Percentiles rank a stretch among this genome's conserved stretches.
These are phyloP conservation scores for Aspergillus tanneri DNA, from an alignment of 2,329 filamentous ascomycete species.

Conservation along the genomic window DNA sequence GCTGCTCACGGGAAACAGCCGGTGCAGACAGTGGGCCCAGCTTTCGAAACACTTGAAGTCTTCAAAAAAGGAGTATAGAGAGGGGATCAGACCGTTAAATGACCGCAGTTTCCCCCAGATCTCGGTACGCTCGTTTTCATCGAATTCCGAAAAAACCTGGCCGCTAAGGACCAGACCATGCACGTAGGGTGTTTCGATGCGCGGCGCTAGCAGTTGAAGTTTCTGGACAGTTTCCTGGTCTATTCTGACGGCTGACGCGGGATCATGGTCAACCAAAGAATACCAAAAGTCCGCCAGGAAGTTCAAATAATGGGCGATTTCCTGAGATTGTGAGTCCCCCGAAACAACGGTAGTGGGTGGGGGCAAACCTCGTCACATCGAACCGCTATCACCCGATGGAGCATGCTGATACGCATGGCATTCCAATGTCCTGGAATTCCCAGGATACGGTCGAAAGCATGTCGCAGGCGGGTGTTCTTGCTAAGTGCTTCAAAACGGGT, in stretches of 20 bases:
- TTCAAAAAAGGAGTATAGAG: constrained; percentile 24
- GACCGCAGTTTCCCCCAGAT: constrained; percentile 31
- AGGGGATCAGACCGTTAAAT: constrained; percentile 18
- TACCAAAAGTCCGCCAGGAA: constrained; percentile 22
- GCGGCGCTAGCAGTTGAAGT: constrained; percentile 20
- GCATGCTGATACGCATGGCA: constrained; percentile 16
- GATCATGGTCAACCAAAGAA: constrained; percentile 17
- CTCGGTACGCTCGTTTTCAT: constrained; percentile 22
- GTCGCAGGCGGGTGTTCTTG: constrained; percentile 5
- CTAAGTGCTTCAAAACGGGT: constrained; percentile 5
- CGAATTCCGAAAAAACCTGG: constrained; percentile 19
- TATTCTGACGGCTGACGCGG: constrained; percentile 18
- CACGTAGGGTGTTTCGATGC: constrained; percentile 14
- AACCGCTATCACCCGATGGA: constrained; percentile 17
- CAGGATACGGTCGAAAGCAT: constrained; percentile 14
- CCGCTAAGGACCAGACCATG: constrained; percentile 20
- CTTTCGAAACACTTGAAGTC: constrained; percentile 22
- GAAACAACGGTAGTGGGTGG: neutral
- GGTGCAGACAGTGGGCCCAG: constrained; percentile 19
- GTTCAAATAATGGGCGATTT: constrained; percentile 21
- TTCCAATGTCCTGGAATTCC: constrained; percentile 13
- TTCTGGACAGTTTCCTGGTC: constrained; percentile 19
- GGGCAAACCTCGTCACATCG: constrained; percentile 17
- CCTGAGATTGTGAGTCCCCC: constrained; percentile 14
- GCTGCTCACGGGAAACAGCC: neutral